A percentile compares a stretch with the other conserved stretches of the same genome.
phyloP scores from a whole-genome alignment of 352 stramenopile species.

The Globisporangium carolinianum region DNA sequence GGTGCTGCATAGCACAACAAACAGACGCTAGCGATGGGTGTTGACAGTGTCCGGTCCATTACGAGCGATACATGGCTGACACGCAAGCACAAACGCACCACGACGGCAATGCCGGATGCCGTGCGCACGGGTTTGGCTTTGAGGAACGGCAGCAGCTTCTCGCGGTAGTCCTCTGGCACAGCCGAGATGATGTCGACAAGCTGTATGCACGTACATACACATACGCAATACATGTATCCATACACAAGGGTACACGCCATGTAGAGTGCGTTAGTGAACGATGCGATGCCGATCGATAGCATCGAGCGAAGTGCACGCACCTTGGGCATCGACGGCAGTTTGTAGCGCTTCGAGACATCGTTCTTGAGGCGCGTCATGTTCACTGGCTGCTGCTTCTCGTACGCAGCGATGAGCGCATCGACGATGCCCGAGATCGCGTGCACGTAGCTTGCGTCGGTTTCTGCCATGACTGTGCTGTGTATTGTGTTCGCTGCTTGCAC shows the following conservation, averaged over 20 bases:
- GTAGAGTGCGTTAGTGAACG: no score
- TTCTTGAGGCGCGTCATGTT: conserved; percentile 95
- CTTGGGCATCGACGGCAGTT: conserved; percentile 90
- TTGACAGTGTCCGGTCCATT: no score
- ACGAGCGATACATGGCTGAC: neutral
- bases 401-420: conserved; percentile 87
- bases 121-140: conserved; percentile 95
- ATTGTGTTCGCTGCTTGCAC: no score
- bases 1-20: no score
- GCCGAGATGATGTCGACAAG: conserved; percentile 95
- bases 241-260: neutral
- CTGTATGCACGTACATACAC: conserved; percentile 12
- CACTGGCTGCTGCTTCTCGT: conserved; percentile 82
- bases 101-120: conserved; percentile 92
- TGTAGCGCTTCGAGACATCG: conserved; percentile 86
- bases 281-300: no score
- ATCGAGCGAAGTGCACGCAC: conserved; percentile 10
- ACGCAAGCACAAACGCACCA: conserved; percentile 29
- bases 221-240: neutral
- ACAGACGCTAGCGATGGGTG: no score
- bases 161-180: conserved; percentile 89
- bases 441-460: conserved; percentile 41
- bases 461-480: conserved; percentile 12
- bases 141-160: conserved; percentile 89
- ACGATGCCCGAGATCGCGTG: conserved; percentile 89